Evolutionary conservation across 1,284 basidiomycete genomes (phyloP).

Genomic region (Melampsora larici-populina): DNA sequence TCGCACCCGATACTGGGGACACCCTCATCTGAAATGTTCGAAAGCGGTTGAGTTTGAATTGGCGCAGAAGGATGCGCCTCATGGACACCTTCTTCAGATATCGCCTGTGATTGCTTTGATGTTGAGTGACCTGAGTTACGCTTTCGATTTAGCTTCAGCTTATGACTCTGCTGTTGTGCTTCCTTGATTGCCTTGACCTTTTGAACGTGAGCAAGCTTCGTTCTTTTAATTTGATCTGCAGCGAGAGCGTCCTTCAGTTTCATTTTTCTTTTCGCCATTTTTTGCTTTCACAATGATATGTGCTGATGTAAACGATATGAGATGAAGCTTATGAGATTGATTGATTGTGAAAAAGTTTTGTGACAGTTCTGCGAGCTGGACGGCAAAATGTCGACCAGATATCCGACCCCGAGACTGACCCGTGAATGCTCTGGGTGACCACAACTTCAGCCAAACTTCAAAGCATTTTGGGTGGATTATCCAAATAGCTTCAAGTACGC

Average conservation of each 20-base stretch:
- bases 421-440: no score
- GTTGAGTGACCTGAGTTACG: not conserved
- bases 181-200: not conserved
- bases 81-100: not conserved
- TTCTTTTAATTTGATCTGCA: not conserved
- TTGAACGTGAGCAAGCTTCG: not conserved
- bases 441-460: no score
- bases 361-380: no score
- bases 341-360: no score
- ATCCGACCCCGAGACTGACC: no score
- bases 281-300: no score
- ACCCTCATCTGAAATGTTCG: not conserved
- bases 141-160: not conserved
- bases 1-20: not conserved
- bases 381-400: no score
- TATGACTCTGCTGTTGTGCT: not conserved
- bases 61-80: not conserved
- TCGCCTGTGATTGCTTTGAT: not conserved
- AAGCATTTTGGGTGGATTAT: no score
- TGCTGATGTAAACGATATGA: no score
- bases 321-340: no score
- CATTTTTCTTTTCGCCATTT: not conserved
- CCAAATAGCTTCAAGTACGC: no score
- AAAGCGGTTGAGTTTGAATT: not conserved
- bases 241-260: not conserved